Conservation (phyloP, 441 rosid genomes). For the Adansonia madagascariensis region DNA sequence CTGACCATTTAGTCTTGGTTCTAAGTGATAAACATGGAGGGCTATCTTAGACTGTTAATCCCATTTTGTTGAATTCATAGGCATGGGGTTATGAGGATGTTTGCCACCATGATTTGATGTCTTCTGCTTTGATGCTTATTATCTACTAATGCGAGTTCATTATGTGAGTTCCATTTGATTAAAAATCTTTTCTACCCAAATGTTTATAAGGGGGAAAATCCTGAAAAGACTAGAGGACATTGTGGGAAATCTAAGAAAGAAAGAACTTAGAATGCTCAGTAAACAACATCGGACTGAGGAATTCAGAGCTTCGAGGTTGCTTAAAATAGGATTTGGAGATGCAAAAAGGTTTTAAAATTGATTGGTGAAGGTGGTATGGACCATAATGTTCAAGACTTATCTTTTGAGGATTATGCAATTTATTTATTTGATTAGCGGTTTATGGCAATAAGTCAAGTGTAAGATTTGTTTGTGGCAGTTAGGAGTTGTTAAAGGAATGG, state of each 20-base stretch:
- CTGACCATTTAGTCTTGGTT: neutral
- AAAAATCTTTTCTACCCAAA: neutral
- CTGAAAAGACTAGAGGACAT: neutral
- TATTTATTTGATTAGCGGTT: conserved; percentile 11
- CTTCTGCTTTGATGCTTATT: neutral
- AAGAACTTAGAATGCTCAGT: neutral
- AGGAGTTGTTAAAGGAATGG: neutral
- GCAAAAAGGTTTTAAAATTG: neutral
- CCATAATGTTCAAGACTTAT: conserved; percentile 8
- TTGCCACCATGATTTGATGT: neutral
- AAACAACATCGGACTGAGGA: conserved; percentile 2
- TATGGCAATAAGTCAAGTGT: neutral
- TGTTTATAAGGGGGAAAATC: neutral
- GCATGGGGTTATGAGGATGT: neutral
- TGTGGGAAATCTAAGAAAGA: neutral
- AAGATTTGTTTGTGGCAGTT: neutral
- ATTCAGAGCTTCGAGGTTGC: neutral
- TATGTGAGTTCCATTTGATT: neutral
- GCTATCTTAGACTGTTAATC: neutral
- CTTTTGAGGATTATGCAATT: neutral
- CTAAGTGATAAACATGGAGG: neutral
- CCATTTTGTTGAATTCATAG: neutral
- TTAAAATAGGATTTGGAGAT: neutral
- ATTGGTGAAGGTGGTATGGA: neutral
- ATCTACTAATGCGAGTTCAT: neutral